These are phyloP conservation scores for Peniophora sp. DNA, from an alignment of 1,284 basidiomycete genomes.

Conservation along the genomic window DNA sequence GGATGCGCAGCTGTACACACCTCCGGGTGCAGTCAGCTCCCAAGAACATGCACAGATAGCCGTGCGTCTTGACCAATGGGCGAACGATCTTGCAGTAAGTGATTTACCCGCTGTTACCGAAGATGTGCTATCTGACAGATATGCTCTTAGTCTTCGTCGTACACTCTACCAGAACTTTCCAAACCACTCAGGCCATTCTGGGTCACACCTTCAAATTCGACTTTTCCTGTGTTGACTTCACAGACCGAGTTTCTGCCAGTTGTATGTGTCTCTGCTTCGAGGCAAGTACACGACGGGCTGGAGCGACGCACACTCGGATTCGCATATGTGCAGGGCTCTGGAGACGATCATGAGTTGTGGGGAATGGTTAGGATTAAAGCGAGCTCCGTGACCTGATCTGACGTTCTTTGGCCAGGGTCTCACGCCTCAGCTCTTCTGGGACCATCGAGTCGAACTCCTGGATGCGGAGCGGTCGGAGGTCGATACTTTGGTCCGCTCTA, in stretches of 20 bases:
- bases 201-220: constrained; percentile 49
- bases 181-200: constrained; percentile 61
- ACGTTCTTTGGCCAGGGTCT: constrained; percentile 41
- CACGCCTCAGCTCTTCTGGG: constrained; percentile 71
- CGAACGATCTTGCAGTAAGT: constrained; percentile 48
- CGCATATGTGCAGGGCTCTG: constrained; percentile 82
- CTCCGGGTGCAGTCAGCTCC: constrained; percentile 52
- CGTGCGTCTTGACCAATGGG: constrained; percentile 56
- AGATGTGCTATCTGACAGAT: too few species aligned
- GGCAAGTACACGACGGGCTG: constrained; percentile 45
- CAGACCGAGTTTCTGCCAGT: constrained; percentile 49
- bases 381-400: neutral
- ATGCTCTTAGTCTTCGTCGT: constrained; percentile 39
- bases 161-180: constrained; percentile 36
- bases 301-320: constrained; percentile 58
- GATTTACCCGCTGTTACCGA: too few species aligned
- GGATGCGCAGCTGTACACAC: constrained; percentile 56
- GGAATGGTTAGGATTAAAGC: constrained; percentile 45
- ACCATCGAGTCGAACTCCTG: constrained; percentile 43
- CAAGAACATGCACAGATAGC: constrained; percentile 77
- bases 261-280: constrained; percentile 75
- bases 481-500: constrained; percentile 32
- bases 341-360: constrained; percentile 88
- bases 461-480: constrained; percentile 36
- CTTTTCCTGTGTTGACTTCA: constrained; percentile 30